Conservation (phyloP, 1,284 basidiomycete species). For the Cryptococcus maquisensis region DNA sequence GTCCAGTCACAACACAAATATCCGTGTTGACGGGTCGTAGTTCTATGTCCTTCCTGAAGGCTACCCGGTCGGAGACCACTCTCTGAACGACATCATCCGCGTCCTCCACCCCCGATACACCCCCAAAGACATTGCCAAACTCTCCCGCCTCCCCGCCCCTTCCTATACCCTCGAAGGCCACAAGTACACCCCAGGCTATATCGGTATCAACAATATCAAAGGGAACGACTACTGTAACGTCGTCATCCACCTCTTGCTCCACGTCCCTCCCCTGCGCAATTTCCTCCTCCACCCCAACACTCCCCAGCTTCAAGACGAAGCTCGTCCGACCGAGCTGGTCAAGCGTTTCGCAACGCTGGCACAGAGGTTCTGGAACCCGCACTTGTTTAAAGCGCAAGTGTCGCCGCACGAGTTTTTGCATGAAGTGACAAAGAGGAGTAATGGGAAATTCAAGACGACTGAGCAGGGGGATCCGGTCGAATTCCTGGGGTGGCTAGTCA, state of each 20-base stretch:
- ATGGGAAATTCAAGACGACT: slow-evolving; percentile 84
- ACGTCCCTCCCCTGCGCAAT: slow-evolving; percentile 84
- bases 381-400: slow-evolving; percentile 94
- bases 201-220: slow-evolving; percentile 97
- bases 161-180: slow-evolving; percentile 78
- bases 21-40: slow-evolving; percentile 48
- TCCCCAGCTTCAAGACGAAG: slow-evolving; percentile 37
- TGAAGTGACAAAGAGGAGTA: slow-evolving; percentile 83
- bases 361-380: slow-evolving; percentile 93
- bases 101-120: slow-evolving; percentile 81
- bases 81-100: slow-evolving; percentile 87
- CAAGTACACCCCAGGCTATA: slow-evolving; percentile 86
- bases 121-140: slow-evolving; percentile 51
- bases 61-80: slow-evolving; percentile 91
- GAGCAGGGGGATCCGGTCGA: slow-evolving; percentile 94
- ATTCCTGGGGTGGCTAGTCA: slow-evolving; percentile 93
- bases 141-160: slow-evolving; percentile 55
- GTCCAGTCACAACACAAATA: slow-evolving; percentile 9
- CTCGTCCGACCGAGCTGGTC: slow-evolving; percentile 64
- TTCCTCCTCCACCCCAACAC: slow-evolving; percentile 72
- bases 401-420: slow-evolving; percentile 97
- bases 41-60: slow-evolving; percentile 98
- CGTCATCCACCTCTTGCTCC: slow-evolving; percentile 86
- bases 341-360: slow-evolving; percentile 78
- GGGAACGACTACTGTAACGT: slow-evolving; percentile 97